A percentile compares a stretch with the other conserved stretches of the same genome.
Evolutionary conservation across 164 flowering plant species (phyloP).

Genomic region (Nymphaea thermarum): DNA sequence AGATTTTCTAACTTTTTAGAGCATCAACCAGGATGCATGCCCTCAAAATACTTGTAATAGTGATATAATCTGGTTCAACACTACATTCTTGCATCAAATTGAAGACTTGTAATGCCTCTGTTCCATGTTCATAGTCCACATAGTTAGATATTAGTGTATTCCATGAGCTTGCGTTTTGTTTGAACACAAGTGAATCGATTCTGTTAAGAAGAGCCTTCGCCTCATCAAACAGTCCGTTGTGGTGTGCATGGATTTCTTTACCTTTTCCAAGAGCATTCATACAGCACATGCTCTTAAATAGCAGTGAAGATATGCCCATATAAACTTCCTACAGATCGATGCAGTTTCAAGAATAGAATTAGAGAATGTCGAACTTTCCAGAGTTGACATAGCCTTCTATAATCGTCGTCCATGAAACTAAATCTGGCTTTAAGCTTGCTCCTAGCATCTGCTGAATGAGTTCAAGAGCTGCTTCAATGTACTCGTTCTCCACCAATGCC

Average conservation of each 20-base stretch:
- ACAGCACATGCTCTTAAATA: slow-evolving; percentile 7
- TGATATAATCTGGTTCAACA: slow-evolving; percentile 4
- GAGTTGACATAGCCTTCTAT: slow-evolving; percentile 4
- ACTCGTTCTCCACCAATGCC: slow-evolving; percentile 6
- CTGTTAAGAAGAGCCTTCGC: slow-evolving; percentile 1
- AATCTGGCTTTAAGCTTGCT: slow-evolving; percentile 9
- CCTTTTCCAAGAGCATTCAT: slow-evolving; percentile 8
- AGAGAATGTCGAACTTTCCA: slow-evolving; percentile 5
- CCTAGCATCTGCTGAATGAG: slow-evolving; percentile 7
- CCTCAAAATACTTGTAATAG: slow-evolving; percentile 6
- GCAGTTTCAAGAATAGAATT: slow-evolving; percentile 4
- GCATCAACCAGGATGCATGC: slow-evolving; percentile 10
- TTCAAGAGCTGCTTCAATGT: slow-evolving; percentile 7
- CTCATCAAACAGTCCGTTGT: slow-evolving; percentile 3
- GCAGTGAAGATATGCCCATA: slow-evolving; percentile 3
- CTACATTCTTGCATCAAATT: slow-evolving; percentile 8
- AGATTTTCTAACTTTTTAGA: slow-evolving; percentile 6
- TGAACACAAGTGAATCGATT: slow-evolving; percentile 1
- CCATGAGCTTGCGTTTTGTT: slow-evolving; percentile 10
- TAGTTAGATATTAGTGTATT: slow-evolving; percentile 8
- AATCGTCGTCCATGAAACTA: slow-evolving; percentile 12
- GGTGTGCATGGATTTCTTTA: slow-evolving; percentile 7
- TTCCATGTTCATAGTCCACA: slow-evolving; percentile 3
- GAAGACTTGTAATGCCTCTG: slow-evolving; percentile 3
- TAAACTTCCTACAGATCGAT: background rate